Evolutionary conservation across 495 filamentous ascomycete genomes (phyloP), one percentile per base, ranked within the genome.

Genomic region (Neurospora sp.): DNA sequence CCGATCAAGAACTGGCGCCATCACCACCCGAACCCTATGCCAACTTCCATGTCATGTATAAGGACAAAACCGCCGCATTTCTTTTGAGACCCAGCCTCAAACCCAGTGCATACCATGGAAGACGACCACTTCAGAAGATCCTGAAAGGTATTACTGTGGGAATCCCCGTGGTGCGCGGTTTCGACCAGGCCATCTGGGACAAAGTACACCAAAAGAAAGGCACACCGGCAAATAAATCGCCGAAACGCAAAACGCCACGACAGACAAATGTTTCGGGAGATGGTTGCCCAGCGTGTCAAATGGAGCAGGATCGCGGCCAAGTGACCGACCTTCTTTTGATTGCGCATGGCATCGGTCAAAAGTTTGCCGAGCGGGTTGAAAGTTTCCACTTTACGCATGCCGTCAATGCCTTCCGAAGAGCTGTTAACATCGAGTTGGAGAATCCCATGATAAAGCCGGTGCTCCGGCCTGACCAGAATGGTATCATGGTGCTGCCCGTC

Each of bases 381-480:
- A 97, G 93, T 79, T 99, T 93, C 76, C 92, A 97, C 78, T 99
- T 99, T 79, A 98, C 96, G 0, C 94, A 98, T 79, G 92, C 93
- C 4, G 95, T 98, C 78, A 98, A 97, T 77, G 87, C 90, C 0
- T 94, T 99, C 74, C 89, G 96, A n/a, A 88, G 95, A 72, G 87
- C 90, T 14, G 85, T 98, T 69, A 97, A 97, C 75, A 85, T 95
- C 70, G 95, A 98, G 78, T 86, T 97, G 37, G 89, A 89, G 44
- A 93, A 86, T 72, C 88, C 91, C 10, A 85, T 84, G 8, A 91
- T 97, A n/a, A 91, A 88, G 82, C 86, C 89, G 0, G 87, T 92
- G 74, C 87, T 98, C 9, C 88, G 93, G 12, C 84, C 89, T 20
- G 91, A 90, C 11, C 89, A 85, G 42, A 85, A 86, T 70, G 85